Conservation (phyloP, 495 filamentous ascomycete genomes). For the Aspergillus steynii region DNA sequence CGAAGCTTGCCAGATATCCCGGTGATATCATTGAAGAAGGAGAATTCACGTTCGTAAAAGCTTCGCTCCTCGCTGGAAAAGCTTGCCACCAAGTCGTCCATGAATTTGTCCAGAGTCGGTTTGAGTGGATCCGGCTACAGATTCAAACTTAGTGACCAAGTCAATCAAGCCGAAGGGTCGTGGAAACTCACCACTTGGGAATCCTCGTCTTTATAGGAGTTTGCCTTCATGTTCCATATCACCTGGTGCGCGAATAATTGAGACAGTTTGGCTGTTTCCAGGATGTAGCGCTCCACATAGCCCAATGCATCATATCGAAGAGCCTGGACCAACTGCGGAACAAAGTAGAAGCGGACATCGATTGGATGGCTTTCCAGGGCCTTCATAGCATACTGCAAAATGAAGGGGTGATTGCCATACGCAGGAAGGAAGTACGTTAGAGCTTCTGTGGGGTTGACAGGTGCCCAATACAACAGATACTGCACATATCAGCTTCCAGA, state of each 20-base stretch:
- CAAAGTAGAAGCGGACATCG: slow-evolving; percentile 97
- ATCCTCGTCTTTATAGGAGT: slow-evolving; percentile 96
- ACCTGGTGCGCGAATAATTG: slow-evolving; percentile 98
- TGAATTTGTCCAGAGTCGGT: slow-evolving; percentile 88
- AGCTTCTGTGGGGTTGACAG: slow-evolving; percentile 89
- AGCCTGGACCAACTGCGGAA: slow-evolving; percentile 95
- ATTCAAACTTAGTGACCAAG: slow-evolving; percentile 36
- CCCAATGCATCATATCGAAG: slow-evolving; percentile 93
- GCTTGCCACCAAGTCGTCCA: slow-evolving; percentile 74
- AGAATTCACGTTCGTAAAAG: slow-evolving; percentile 95
- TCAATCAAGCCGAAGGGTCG: neutral
- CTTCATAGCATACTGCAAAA: slow-evolving; percentile 97
- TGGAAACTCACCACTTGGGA: slow-evolving; percentile 70
- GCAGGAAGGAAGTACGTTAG: slow-evolving; percentile 90
- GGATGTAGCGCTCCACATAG: slow-evolving; percentile 93
- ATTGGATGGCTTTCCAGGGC: slow-evolving; percentile 90
- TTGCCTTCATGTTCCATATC: slow-evolving; percentile 99
- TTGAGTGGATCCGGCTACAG: slow-evolving; percentile 85
- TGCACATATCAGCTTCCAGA: slow-evolving; percentile 43
- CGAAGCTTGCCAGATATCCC: slow-evolving; percentile 92
- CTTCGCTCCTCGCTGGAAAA: slow-evolving; percentile 74
- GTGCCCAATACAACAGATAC: slow-evolving; percentile 93
- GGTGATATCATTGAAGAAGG: slow-evolving; percentile 97
- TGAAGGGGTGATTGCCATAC: slow-evolving; percentile 90
- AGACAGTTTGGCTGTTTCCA: slow-evolving; percentile 93